These are phyloP conservation scores for Flaveria bidentis DNA, from an alignment of 129 eudicot species.

Conservation along the genomic window DNA sequence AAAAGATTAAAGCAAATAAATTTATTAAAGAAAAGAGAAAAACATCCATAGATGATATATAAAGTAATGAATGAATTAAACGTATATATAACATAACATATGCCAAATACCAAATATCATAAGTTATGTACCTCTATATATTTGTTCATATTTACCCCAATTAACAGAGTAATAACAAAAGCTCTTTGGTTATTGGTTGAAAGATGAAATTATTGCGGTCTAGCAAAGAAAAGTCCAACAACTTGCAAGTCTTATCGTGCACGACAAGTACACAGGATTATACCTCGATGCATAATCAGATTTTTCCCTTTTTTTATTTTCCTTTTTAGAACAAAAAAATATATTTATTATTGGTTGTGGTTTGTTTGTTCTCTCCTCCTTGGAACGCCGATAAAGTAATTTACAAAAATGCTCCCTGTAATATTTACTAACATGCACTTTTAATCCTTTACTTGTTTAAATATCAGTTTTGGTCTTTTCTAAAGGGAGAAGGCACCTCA, in stretches of 20 bases:
- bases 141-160: neutral
- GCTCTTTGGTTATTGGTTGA: neutral
- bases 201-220: constrained; percentile 5
- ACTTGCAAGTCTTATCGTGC: constrained; percentile 31
- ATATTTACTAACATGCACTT: constrained; percentile 16
- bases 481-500: neutral
- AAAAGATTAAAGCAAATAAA: too few species aligned
- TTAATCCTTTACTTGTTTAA: neutral
- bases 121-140: too few species aligned
- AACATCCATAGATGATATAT: too few species aligned
- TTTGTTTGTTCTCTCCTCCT: constrained; percentile 14
- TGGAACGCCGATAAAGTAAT: neutral
- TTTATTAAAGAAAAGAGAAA: too few species aligned
- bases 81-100: too few species aligned
- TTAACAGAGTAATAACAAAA: neutral
- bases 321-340: neutral
- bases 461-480: neutral
- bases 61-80: too few species aligned
- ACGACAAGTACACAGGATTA: constrained; percentile 20
- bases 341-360: constrained; percentile 14
- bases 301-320: neutral
- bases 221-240: neutral
- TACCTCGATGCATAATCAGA: constrained; percentile 4
- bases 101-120: too few species aligned
- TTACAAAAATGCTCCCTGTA: constrained; percentile 14